Percentiles rank a stretch among this genome's conserved stretches.
Conservation (phyloP, 306 rosid genomes). For the Lupinus albus region DNA sequence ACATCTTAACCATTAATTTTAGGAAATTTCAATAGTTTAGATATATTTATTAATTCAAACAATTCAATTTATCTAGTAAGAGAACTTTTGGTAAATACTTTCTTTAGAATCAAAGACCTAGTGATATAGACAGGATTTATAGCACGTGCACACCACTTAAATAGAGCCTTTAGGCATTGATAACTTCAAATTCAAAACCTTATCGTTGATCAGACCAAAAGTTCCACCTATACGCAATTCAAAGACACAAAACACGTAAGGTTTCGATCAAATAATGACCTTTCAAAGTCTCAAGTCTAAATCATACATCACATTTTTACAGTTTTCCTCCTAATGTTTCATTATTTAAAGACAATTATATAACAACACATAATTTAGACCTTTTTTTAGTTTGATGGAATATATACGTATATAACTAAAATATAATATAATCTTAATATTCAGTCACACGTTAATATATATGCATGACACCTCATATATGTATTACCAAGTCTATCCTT, state of each 20-base stretch:
- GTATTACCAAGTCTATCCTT: too few relatives aligned
- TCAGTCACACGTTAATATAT: too few relatives aligned
- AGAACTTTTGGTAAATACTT: not conserved
- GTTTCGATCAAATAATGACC: not conserved
- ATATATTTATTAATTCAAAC: too few relatives aligned
- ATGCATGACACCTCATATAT: too few relatives aligned
- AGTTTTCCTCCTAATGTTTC: not conserved
- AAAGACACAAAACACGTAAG: not conserved
- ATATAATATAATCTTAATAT: too few relatives aligned
- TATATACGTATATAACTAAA: too few relatives aligned
- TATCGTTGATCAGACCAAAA: not conserved
- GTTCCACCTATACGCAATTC: not conserved
- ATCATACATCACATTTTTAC: not conserved
- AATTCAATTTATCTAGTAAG: too few relatives aligned
- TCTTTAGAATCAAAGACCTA: constrained; percentile 22
- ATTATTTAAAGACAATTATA: too few relatives aligned
- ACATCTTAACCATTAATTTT: too few relatives aligned
- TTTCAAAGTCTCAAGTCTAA: constrained; percentile 37
- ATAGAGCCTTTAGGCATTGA: constrained; percentile 21
- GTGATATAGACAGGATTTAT: constrained; percentile 33
- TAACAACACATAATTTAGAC: too few relatives aligned
- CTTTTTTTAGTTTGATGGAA: too few relatives aligned
- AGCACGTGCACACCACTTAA: constrained; percentile 54
- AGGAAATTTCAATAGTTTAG: too few relatives aligned
- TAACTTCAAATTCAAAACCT: constrained; percentile 5